Conservation (phyloP, 768 basidiomycete genomes). For the Cystobasidium onofrii region DNA sequence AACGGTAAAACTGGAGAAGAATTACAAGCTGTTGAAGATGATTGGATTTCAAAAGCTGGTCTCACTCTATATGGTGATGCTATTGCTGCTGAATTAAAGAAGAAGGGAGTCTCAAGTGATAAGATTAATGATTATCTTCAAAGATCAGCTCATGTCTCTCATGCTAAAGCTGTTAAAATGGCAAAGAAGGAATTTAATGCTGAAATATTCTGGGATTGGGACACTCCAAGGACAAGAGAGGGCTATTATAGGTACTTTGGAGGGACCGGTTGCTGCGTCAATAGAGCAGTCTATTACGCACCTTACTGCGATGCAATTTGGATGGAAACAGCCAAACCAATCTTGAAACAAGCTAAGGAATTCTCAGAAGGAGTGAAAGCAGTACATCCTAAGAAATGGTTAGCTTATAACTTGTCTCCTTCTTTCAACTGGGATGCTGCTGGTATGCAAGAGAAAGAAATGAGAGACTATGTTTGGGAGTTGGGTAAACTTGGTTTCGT, state of each 20-base stretch:
- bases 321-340: conserved; percentile 97
- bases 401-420: conserved; percentile 90
- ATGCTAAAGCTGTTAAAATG: conserved; percentile 60
- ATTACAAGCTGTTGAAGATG: conserved; percentile 78
- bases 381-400: conserved; percentile 79
- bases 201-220: conserved; percentile 76
- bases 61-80: conserved; percentile 68
- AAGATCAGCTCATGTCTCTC: conserved; percentile 61
- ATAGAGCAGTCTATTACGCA: conserved; percentile 83
- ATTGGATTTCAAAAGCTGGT: conserved; percentile 71
- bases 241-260: conserved; percentile 97
- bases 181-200: conserved; percentile 48
- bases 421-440: conserved; percentile 65
- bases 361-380: conserved; percentile 74
- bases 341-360: conserved; percentile 79
- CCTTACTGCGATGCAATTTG: conserved; percentile 86
- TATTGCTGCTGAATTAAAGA: conserved; percentile 55
- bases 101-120: conserved; percentile 51
- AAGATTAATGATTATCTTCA: conserved; percentile 58
- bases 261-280: conserved; percentile 86
- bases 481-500: conserved; percentile 91
- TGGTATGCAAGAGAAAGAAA: conserved; percentile 72
- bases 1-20: conserved; percentile 68
- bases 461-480: conserved; percentile 83
- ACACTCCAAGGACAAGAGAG: conserved; percentile 83